Evolutionary conservation across 495 filamentous ascomycete genomes (phyloP), one percentile per base, ranked within the genome.

Genomic region (Extremus antarcticus): DNA sequence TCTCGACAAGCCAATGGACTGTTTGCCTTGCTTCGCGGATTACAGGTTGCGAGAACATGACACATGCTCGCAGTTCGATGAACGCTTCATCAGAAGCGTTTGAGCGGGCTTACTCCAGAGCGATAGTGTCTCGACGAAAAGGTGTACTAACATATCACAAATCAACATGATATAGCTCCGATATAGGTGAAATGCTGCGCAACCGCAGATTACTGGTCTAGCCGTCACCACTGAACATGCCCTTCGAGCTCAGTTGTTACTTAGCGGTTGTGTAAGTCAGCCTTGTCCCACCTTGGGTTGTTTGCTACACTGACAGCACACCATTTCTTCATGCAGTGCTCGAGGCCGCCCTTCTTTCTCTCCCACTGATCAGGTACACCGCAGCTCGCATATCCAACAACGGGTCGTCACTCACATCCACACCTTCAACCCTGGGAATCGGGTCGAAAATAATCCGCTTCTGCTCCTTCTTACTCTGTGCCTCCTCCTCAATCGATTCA

Each of bases 381-480:
- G 66, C 70, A 7, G 76, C 74, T 47, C 76, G 65, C 53, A 75
- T 65, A 25, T 79, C 74, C 54, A 81, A 59, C 56, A 81, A 62
- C 50, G 77, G 76, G 67, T 80, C 77, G 21, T 61, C 71, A 32
- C 66, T 70, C 4, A 70, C 53, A 54, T 79, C 76, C 11, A 81
- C 63, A 0, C 77, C 77, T 17, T 73, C 60, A 22, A 78, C 73
- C 25, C 77, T 68, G 1, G 78, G 76, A 53, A 78, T 72, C 22
- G 77, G 76, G 63, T 80, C 76, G 57, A 77, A 78, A 53, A 78
- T 78, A 40, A 75, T 68, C 25, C 66, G 58, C 66, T 77, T 75
- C 67, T 75, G 70, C 66, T 74, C 60, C 55, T 65, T 64, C 41
- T 50, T 29, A 29, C 56, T 54, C 32, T 61, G 66, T 47, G 70